phyloP scores from a whole-genome alignment of 2,329 filamentous ascomycete genomes.

The Colletotrichum sansevieriae region DNA sequence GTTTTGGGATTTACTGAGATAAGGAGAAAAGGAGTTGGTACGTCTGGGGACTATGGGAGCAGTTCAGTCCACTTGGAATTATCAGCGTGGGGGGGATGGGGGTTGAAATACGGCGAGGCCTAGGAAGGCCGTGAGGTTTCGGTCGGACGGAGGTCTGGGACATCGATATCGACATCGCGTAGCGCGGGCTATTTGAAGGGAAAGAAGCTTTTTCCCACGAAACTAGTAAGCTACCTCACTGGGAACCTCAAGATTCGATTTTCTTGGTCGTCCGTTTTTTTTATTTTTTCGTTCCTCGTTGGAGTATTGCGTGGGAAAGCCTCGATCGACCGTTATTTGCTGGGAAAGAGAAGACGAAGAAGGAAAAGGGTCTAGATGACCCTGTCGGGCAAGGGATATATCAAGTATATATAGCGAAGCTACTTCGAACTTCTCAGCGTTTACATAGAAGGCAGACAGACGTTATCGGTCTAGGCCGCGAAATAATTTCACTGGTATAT shows the following conservation, averaged over 20 bases:
- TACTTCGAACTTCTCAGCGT: not conserved
- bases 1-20: constrained; percentile 23
- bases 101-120: constrained; percentile 1
- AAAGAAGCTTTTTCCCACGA: constrained; percentile 20
- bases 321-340: constrained; percentile 7
- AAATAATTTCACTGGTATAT: constrained; percentile 23
- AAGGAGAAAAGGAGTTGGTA: constrained; percentile 38
- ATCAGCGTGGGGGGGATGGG: constrained; percentile 5
- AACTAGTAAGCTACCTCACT: constrained; percentile 24
- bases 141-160: constrained; percentile 15
- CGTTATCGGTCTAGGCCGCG: constrained; percentile 18
- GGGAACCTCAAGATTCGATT: constrained; percentile 19
- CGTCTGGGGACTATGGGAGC: constrained; percentile 23
- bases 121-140: constrained; percentile 11
- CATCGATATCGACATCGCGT: constrained; percentile 18
- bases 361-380: not conserved
- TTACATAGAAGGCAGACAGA: constrained; percentile 24
- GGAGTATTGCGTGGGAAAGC: constrained; percentile 21
- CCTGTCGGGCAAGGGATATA: constrained; percentile 5
- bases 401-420: constrained; percentile 34
- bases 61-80: constrained; percentile 4
- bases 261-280: not conserved
- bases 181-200: constrained; percentile 17
- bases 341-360: not conserved
- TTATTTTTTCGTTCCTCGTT: constrained; percentile 7